Percentiles rank a stretch among this genome's conserved stretches.
Evolutionary conservation across 257 asterid genomes (phyloP).

Genomic region (Datura wrightii): DNA sequence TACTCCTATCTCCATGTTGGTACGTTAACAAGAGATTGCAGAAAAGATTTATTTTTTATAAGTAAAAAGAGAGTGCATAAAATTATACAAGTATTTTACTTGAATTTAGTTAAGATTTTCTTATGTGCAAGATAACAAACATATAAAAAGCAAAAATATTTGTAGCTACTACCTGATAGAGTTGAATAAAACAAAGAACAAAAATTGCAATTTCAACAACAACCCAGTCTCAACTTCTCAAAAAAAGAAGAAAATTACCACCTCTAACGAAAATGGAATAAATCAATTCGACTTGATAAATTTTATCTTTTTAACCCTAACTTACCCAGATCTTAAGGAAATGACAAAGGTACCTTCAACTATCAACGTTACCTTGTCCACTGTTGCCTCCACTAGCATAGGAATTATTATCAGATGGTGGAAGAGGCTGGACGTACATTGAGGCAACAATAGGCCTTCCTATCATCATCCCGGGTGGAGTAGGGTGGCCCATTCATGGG

Average conservation of each 20-base stretch:
- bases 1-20: background rate
- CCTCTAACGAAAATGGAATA: background rate
- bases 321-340: background rate
- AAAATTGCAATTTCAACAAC: background rate
- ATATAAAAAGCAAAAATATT: background rate
- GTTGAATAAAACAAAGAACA: background rate
- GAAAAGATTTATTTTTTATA: background rate
- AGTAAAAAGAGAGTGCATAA: background rate
- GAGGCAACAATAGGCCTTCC: constrained; percentile 74
- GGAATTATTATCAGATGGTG: constrained; percentile 61
- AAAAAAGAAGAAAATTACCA: background rate
- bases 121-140: background rate
- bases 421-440: constrained; percentile 59
- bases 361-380: constrained; percentile 68
- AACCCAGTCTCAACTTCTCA: background rate
- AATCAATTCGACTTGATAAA: background rate
- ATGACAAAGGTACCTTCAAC: constrained; percentile 54
- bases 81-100: background rate
- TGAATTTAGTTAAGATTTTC: background rate
- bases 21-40: background rate
- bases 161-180: background rate
- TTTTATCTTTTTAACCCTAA: too few relatives aligned
- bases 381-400: constrained; percentile 58
- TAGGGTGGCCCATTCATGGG: constrained; percentile 75
- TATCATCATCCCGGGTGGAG: constrained; percentile 51